Conservation (phyloP, 73 alveolate species). For the Tetrahymena borealis region DNA sequence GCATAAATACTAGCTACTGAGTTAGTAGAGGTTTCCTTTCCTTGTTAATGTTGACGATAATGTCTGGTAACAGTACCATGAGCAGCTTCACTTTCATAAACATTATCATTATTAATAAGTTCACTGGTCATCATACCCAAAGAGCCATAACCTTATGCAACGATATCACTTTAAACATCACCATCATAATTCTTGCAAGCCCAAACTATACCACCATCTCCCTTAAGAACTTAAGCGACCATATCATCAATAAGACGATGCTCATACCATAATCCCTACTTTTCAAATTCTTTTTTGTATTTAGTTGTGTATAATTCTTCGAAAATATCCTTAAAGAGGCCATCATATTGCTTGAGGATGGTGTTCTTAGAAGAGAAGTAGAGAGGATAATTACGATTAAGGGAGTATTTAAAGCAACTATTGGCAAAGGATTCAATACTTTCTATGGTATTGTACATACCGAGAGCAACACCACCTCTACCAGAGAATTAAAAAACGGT, state of each 20-base stretch:
- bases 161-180: conserved; percentile 73
- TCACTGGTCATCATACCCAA: conserved; percentile 79
- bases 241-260: conserved; percentile 77
- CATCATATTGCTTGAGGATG: conserved; percentile 82
- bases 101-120: conserved; percentile 67
- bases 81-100: conserved; percentile 81
- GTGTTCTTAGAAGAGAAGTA: conserved; percentile 80
- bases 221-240: conserved; percentile 62
- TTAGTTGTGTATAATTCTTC: conserved; percentile 56
- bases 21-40: conserved; percentile 75
- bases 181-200: conserved; percentile 89
- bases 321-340: conserved; percentile 82
- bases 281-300: conserved; percentile 53
- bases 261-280: conserved; percentile 71
- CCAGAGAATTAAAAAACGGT: conserved; percentile 71
- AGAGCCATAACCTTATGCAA: conserved; percentile 84
- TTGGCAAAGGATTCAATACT: conserved; percentile 74
- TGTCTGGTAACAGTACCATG: conserved; percentile 89
- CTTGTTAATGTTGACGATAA: conserved; percentile 66
- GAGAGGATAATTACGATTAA: conserved; percentile 65
- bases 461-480: conserved; percentile 70
- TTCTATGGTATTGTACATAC: conserved; percentile 85
- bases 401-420: conserved; percentile 69
- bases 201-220: conserved; percentile 84
- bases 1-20: conserved; percentile 81